These are phyloP conservation scores for Saururus chinensis DNA, from an alignment of 164 flowering plant genomes.

Conservation along the genomic window DNA sequence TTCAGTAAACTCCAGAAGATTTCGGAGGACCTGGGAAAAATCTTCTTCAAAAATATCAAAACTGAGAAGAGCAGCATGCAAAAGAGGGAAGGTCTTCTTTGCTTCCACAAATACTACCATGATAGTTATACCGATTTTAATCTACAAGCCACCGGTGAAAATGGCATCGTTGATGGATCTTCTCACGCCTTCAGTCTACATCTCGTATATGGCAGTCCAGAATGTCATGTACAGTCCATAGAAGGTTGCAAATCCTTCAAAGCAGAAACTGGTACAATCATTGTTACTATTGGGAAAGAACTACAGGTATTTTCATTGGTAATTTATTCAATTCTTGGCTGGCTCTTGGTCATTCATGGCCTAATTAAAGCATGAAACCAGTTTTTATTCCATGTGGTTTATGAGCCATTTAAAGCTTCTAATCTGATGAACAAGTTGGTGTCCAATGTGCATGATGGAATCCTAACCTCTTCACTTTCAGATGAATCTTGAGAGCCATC, in stretches of 20 bases:
- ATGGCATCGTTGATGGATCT: background rate
- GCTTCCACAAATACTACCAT: background rate
- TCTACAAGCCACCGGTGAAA: background rate
- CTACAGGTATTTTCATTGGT: background rate
- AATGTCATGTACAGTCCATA: background rate
- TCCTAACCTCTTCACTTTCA: background rate
- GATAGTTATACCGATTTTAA: background rate
- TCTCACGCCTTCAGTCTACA: background rate
- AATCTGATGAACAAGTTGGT: background rate
- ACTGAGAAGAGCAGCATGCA: background rate
- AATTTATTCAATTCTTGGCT: background rate
- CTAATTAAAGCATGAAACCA: background rate
- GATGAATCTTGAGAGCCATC: background rate
- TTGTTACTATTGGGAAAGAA: background rate
- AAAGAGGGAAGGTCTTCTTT: background rate
- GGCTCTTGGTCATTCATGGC: background rate
- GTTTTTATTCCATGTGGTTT: background rate
- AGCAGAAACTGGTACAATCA: background rate
- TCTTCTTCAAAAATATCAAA: background rate
- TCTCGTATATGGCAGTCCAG: background rate
- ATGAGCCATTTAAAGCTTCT: background rate
- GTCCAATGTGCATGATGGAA: background rate
- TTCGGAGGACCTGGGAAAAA: background rate
- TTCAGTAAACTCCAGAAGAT: background rate
- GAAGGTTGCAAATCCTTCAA: background rate